phyloP scores from a whole-genome alignment of 192 early-diverging fungal species.

The Coemansia sp. region DNA sequence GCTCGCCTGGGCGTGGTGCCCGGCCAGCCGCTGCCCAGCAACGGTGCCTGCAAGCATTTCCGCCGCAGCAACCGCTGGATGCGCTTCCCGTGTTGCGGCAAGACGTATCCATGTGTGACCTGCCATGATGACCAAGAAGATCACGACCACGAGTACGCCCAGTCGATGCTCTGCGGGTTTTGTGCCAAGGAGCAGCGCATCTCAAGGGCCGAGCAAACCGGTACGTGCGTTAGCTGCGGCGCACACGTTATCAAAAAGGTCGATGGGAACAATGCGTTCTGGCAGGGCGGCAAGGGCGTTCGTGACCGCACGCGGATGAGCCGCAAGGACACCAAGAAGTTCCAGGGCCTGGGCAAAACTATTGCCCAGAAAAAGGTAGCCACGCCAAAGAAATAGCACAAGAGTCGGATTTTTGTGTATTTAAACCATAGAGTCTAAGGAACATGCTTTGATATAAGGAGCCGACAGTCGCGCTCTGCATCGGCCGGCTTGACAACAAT shows the following conservation, averaged over 20 bases:
- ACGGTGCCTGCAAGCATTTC: slow-evolving; percentile 83
- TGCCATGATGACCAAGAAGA: slow-evolving; percentile 79
- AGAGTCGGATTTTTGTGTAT: background rate
- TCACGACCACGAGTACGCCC: slow-evolving; percentile 67
- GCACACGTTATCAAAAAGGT: slow-evolving; percentile 53
- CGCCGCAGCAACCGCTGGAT: slow-evolving; percentile 86
- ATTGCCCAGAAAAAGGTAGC: slow-evolving; percentile 38
- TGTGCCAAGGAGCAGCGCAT: slow-evolving; percentile 78
- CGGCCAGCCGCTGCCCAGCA: slow-evolving; percentile 69
- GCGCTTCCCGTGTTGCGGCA: slow-evolving; percentile 87
- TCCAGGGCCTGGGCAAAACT: slow-evolving; percentile 58
- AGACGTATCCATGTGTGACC: slow-evolving; percentile 73
- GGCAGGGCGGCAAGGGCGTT: slow-evolving; percentile 89
- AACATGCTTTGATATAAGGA: slow-evolving; percentile 7
- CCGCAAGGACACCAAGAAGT: slow-evolving; percentile 68
- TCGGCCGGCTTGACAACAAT: slow-evolving; percentile 36
- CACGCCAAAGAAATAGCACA: slow-evolving; percentile 25
- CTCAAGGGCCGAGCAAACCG: slow-evolving; percentile 36
- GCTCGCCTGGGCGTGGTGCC: slow-evolving; percentile 61
- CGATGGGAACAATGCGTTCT: slow-evolving; percentile 63
- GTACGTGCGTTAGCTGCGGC: slow-evolving; percentile 60
- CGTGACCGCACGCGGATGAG: slow-evolving; percentile 70
- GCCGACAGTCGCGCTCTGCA: slow-evolving; percentile 28
- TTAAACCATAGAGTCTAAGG: background rate
- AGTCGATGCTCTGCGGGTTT: slow-evolving; percentile 77